phyloP scores from a whole-genome alignment of 1,284 basidiomycete genomes.

The Grifola frondosa region DNA sequence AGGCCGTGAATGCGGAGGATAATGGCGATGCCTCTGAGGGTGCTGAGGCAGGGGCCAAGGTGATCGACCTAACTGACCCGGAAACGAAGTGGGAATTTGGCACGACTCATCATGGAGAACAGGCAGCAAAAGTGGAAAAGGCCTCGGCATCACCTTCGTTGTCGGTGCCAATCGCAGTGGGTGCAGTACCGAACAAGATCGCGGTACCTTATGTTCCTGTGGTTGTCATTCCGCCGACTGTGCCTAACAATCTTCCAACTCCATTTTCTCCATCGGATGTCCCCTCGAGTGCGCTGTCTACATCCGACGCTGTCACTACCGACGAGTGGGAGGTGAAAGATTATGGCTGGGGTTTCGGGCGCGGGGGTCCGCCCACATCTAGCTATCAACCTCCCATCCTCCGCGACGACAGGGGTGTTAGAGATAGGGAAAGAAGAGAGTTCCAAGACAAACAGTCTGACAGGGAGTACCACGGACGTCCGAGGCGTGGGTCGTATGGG shows the following conservation, averaged over 20 bases:
- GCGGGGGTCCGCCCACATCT: constrained; percentile 9
- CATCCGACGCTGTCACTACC: constrained; percentile 11
- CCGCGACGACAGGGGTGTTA: constrained; percentile 13
- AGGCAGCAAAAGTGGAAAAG: constrained; percentile 3
- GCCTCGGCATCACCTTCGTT: not conserved
- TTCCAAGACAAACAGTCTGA: constrained; percentile 18
- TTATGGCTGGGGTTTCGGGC: constrained; percentile 39
- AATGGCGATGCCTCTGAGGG: constrained; percentile 4
- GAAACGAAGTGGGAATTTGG: constrained; percentile 59
- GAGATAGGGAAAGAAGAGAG: constrained; percentile 13
- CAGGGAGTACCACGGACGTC: constrained; percentile 22
- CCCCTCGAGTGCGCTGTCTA: constrained; percentile 7
- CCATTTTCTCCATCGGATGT: constrained; percentile 17
- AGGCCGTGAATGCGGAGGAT: constrained; percentile 7
- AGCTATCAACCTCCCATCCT: constrained; percentile 11
- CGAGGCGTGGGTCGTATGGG: constrained; percentile 30
- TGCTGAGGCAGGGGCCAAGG: constrained; percentile 20
- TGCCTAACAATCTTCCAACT: constrained; percentile 11
- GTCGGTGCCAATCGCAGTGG: constrained; percentile 6
- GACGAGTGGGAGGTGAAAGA: constrained; percentile 60
- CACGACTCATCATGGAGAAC: constrained; percentile 36
- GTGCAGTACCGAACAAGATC: constrained; percentile 11
- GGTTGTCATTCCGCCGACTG: constrained; percentile 12
- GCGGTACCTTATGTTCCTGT: constrained; percentile 15
- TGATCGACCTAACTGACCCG: constrained; percentile 38